Percentiles rank a stretch among this genome's conserved stretches.
Evolutionary conservation across 2,329 filamentous ascomycete species (phyloP).

Genomic region (Beauveria sp.): DNA sequence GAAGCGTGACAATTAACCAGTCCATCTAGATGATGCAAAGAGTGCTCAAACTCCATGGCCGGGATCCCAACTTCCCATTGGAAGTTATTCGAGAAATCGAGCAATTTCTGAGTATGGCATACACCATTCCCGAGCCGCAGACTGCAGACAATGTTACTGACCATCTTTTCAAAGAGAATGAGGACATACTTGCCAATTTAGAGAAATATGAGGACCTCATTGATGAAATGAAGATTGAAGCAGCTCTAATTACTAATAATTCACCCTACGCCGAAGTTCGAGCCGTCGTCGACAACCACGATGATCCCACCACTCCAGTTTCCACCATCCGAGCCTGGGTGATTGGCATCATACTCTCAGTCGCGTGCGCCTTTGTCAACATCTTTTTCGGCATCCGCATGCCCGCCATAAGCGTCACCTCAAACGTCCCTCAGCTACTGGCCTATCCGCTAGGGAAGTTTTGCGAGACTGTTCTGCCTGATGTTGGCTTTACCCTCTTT

Average conservation of each 20-base stretch:
- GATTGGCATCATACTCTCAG: constrained; percentile 28
- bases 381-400: constrained; percentile 33
- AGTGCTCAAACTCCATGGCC: constrained; percentile 26
- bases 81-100: constrained; percentile 28
- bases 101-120: constrained; percentile 26
- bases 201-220: constrained; percentile 21
- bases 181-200: constrained; percentile 17
- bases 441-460: constrained; percentile 30
- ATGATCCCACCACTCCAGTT: constrained; percentile 31
- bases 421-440: constrained; percentile 33
- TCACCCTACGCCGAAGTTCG: constrained; percentile 36
- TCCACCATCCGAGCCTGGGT: constrained; percentile 34
- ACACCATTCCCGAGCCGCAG: background rate
- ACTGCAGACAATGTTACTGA: background rate
- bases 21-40: constrained; percentile 24
- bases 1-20: background rate
- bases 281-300: constrained; percentile 35
- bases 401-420: constrained; percentile 31
- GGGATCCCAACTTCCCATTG: constrained; percentile 32
- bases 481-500: constrained; percentile 26
- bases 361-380: constrained; percentile 25
- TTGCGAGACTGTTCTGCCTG: constrained; percentile 27
- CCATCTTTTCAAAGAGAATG: background rate
- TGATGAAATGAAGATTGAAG: constrained; percentile 25
- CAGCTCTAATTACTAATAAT: constrained; percentile 26